Percentiles rank a stretch among this genome's conserved stretches.
These are phyloP conservation scores for Endocarpon pusillum DNA, from an alignment of 495 filamentous ascomycete species.

Conservation along the genomic window DNA sequence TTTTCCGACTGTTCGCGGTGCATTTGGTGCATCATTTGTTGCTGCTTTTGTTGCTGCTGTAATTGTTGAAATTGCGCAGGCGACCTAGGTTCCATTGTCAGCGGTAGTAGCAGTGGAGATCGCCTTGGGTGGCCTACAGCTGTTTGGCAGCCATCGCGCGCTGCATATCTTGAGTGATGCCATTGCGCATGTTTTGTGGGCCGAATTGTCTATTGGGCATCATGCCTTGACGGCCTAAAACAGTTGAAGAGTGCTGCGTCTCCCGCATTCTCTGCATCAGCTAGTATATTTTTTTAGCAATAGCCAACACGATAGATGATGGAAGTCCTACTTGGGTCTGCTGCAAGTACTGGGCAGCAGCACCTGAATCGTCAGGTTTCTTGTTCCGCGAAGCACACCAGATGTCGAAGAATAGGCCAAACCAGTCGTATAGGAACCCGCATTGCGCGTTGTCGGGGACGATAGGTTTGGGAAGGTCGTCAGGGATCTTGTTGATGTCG, in stretches of 20 bases:
- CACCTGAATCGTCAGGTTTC: constrained; percentile 30
- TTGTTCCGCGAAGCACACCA: constrained; percentile 58
- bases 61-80: no score
- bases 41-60: constrained; percentile 39
- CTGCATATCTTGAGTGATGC: no score
- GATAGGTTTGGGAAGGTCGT: constrained; percentile 62
- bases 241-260: no score
- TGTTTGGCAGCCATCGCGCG: no score
- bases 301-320: not conserved
- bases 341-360: constrained; percentile 51
- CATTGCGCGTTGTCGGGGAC: constrained; percentile 46
- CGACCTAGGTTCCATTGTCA: no score
- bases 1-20: constrained; percentile 72
- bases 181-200: no score
- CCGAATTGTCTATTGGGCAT: no score
- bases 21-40: constrained; percentile 54
- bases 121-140: no score
- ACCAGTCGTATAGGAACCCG: constrained; percentile 88
- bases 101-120: no score
- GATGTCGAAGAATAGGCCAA: constrained; percentile 91
- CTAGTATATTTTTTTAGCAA: not conserved
- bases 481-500: constrained; percentile 50
- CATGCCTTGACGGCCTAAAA: constrained; percentile 29
- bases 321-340: constrained; percentile 56
- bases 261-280: not conserved